Evolutionary conservation across 306 rosid species (phyloP), one percentile per base, ranked within the genome.

Genomic region (Cicer yamashitae): DNA sequence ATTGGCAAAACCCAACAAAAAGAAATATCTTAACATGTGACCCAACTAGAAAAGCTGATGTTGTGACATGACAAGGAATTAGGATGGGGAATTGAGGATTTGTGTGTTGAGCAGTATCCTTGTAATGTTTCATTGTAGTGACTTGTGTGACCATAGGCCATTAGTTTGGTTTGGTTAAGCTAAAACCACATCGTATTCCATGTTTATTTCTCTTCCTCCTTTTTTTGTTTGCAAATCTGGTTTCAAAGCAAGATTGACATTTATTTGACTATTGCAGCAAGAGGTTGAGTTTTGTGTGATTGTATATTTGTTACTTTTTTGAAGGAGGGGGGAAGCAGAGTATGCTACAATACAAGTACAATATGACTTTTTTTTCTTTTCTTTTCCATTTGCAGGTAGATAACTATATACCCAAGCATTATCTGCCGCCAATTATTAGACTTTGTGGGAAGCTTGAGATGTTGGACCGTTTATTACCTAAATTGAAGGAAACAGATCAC

Each of bases 381-480:
- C 37, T 30, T 30, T 34, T 18, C 62, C 66, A 44, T 82, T 77
- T 83, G 67, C 78, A 96, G 99, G 89, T 96, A 83, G 98, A 96
- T 82, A 86, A 45, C 82, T 91, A 78, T 13, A 86, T 96, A 81
- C 99, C 98, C 47, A 87, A 79, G 86, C 99, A 96, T 85, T 96
- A 90, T 88, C 91, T 96, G 72, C 99, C 98, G 46, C 92, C 96
- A 7, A 69, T 92, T 82, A 39, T 96, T 70, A 90, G 99, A 76
- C 98, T 87, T 40, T 96, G 99, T 82, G 99, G 99, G 84, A 96
- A 96, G 89, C 98, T 96, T 77, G 99, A 96, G 88, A 96, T 89
- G 98, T 84, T 96, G 85, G 99, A 96, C 81, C 94, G 99, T 67
- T 41, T 96, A 74, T 84, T 96, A 76, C 99, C 99, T 40, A 96